Evolutionary conservation across 768 basidiomycete genomes (phyloP).

Genomic region (Pleurotus tuber-regium): DNA sequence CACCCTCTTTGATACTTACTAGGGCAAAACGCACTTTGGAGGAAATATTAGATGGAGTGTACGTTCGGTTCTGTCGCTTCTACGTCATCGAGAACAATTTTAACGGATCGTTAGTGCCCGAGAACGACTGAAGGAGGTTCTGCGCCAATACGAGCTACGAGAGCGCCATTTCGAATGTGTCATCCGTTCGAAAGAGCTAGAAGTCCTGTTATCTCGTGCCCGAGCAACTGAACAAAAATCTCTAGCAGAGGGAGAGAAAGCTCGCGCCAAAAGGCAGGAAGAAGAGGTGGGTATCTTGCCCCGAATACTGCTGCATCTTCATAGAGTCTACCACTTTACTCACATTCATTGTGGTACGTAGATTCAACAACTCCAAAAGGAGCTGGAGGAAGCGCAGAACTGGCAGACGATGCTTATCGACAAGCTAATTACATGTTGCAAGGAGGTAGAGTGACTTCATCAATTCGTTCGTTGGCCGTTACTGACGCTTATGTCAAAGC

Average conservation of each 20-base stretch:
- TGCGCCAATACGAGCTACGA: conserved; percentile 85
- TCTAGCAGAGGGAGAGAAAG: conserved; percentile 72
- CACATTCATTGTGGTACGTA: conserved; percentile 25
- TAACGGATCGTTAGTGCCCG: conserved; percentile 53
- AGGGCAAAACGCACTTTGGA: conserved; percentile 77
- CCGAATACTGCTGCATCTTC: no score
- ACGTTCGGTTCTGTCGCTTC: conserved; percentile 28
- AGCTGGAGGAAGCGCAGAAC: conserved; percentile 77
- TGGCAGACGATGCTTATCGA: conserved; percentile 80
- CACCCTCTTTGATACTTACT: conserved; percentile 11
- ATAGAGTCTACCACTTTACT: conserved; percentile 16
- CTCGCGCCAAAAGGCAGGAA: conserved; percentile 62
- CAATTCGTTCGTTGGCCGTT: no score
- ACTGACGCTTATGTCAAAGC: conserved; percentile 45
- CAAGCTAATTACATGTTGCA: conserved; percentile 81
- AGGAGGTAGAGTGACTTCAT: no score
- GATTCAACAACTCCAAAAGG: conserved; percentile 69
- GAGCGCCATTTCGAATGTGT: conserved; percentile 93
- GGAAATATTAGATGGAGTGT: conserved; percentile 86
- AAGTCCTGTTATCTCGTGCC: conserved; percentile 82
- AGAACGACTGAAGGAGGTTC: conserved; percentile 82
- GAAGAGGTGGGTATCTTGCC: conserved; percentile 57
- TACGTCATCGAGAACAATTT: conserved; percentile 4
- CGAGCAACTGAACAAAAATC: conserved; percentile 87
- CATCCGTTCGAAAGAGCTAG: conserved; percentile 88